Evolutionary conservation across 768 basidiomycete genomes (phyloP).

Genomic region (Peribolospora baueri): DNA sequence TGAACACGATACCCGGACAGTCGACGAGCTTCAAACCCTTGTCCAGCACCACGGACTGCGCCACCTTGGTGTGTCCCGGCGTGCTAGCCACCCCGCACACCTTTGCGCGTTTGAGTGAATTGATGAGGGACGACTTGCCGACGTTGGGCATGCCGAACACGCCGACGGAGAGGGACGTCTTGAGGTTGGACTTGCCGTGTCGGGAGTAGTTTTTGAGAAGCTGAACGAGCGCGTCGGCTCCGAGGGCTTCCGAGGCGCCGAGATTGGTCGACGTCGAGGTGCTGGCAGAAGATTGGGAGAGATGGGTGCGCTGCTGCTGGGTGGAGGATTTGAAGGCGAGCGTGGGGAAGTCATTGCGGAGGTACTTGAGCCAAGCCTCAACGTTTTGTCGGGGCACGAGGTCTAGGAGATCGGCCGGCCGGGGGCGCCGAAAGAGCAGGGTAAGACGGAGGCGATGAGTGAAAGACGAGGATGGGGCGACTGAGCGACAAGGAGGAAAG

Average conservation of each 20-base stretch:
- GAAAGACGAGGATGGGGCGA: background rate
- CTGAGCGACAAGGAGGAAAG: background rate
- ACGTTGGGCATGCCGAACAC: conserved; percentile 96
- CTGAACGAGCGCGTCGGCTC: conserved; percentile 14
- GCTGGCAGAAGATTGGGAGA: conserved; percentile 32
- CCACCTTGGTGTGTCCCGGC: conserved; percentile 74
- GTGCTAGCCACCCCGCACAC: conserved; percentile 87
- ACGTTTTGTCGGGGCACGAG: conserved; percentile 72
- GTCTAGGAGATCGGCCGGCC: conserved; percentile 27
- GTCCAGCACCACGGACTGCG: conserved; percentile 78
- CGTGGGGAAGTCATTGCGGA: conserved; percentile 80
- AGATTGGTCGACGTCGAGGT: conserved; percentile 11
- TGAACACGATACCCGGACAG: conserved; percentile 93
- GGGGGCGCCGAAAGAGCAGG: background rate
- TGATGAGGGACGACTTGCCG: conserved; percentile 84
- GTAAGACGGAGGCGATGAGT: background rate
- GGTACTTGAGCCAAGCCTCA: conserved; percentile 64
- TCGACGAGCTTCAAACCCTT: conserved; percentile 79
- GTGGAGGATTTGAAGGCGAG: conserved; percentile 70
- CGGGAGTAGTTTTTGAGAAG: conserved; percentile 15
- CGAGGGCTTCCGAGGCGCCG: conserved; percentile 17
- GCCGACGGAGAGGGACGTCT: conserved; percentile 39
- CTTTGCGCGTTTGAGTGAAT: conserved; percentile 69
- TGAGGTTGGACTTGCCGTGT: background rate
- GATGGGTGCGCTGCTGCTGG: conserved; percentile 52